phyloP scores from a whole-genome alignment of 2,329 filamentous ascomycete species.

The Monosporascus sp. region DNA sequence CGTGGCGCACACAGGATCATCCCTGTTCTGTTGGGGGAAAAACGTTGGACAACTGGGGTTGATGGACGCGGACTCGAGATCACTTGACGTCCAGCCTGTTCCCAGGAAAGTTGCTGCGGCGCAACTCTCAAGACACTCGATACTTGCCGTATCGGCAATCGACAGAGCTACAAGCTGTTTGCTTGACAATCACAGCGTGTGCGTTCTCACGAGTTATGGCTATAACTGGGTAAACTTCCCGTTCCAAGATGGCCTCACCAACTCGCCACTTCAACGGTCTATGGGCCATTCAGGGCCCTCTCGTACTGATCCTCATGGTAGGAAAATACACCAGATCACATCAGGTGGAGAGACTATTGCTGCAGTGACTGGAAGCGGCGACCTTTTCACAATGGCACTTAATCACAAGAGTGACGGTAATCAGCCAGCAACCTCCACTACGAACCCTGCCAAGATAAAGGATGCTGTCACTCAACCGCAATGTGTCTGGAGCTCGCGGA shows the following conservation, averaged over 20 bases:
- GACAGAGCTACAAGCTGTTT: conserved; percentile 84
- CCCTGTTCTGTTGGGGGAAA: conserved; percentile 90
- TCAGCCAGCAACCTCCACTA: conserved; percentile 67
- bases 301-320: conserved; percentile 58
- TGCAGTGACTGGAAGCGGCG: conserved; percentile 76
- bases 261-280: conserved; percentile 52
- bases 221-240: conserved; percentile 89
- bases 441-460: conserved; percentile 86
- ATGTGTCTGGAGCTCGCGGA: conserved; percentile 84
- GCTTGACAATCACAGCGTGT: conserved; percentile 82
- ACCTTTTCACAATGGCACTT: conserved; percentile 81
- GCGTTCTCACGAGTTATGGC: conserved; percentile 92
- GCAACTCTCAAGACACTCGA: conserved; percentile 61
- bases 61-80: conserved; percentile 91
- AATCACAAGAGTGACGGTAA: conserved; percentile 61
- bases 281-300: conserved; percentile 61
- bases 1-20: conserved; percentile 75
- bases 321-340: conserved; percentile 70
- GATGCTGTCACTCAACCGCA: conserved; percentile 73
- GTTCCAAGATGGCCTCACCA: conserved; percentile 63
- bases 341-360: conserved; percentile 90
- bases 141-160: conserved; percentile 79
- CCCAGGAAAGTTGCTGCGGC: conserved; percentile 88
- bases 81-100: conserved; percentile 73
- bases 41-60: conserved; percentile 92